These are phyloP conservation scores for Anthoceros angustus DNA, from an alignment of 225 moss, liverwort and hornwort genomes.

Conservation along the genomic window DNA sequence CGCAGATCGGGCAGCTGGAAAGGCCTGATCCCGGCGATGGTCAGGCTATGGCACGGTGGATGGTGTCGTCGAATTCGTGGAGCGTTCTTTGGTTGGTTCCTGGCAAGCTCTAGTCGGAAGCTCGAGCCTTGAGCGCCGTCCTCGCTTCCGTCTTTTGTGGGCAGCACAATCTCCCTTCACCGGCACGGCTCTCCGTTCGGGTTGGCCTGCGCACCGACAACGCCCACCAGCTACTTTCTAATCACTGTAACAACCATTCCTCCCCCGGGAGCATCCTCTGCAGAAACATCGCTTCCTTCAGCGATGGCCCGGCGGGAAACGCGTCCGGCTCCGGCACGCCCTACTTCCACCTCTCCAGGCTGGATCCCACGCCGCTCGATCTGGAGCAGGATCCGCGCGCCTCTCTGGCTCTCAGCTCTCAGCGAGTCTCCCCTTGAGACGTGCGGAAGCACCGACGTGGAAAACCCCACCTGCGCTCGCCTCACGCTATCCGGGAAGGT, in stretches of 20 bases:
- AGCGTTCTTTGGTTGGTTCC: conserved; percentile 60
- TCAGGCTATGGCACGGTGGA: conserved; percentile 78
- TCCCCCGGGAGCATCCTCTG: neutral
- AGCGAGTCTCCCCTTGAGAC: conserved; percentile 73
- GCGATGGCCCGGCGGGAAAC: conserved; percentile 61
- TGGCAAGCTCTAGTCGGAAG: neutral
- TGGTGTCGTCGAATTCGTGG: conserved; percentile 66
- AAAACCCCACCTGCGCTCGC: conserved; percentile 91
- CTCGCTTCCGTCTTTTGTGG: neutral
- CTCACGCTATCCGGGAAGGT: conserved; percentile 85
- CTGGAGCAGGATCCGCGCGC: conserved; percentile 75
- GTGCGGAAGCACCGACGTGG: conserved; percentile 49
- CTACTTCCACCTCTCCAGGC: conserved; percentile 65
- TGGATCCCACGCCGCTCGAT: conserved; percentile 78
- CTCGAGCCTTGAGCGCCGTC: neutral
- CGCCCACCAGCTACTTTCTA: neutral
- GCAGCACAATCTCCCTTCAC: conserved; percentile 87
- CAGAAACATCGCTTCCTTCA: conserved; percentile 89
- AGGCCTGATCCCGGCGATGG: conserved; percentile 63
- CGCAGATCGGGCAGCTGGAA: neutral
- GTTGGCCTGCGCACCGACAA: conserved; percentile 23
- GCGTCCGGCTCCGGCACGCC: conserved; percentile 49
- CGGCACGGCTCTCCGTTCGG: conserved; percentile 75
- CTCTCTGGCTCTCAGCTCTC: conserved; percentile 55
- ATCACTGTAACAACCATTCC: neutral